Evolutionary conservation across 2,329 filamentous ascomycete species (phyloP).

Genomic region (Aureobasidium mangrovei): DNA sequence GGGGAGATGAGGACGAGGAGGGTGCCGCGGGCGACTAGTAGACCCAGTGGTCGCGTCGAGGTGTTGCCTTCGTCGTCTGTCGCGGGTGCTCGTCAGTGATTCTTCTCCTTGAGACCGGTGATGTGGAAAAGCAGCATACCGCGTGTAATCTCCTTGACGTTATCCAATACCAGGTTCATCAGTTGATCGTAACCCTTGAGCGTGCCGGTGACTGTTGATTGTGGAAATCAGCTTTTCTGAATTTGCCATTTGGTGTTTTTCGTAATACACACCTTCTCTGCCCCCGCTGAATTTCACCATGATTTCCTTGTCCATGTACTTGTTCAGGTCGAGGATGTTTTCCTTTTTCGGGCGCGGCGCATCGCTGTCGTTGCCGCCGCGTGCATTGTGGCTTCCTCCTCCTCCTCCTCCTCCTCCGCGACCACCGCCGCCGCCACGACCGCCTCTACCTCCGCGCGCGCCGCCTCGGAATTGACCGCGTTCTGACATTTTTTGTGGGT

Average conservation of each 20-base stretch:
- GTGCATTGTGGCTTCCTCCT: constrained; percentile 17
- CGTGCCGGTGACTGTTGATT: constrained; percentile 62
- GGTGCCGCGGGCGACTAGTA: constrained; percentile 86
- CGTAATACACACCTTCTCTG: constrained; percentile 58
- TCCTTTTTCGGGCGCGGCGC: constrained; percentile 77
- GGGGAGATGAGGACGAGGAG: constrained; percentile 88
- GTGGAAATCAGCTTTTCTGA: not conserved
- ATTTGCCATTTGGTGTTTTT: not conserved
- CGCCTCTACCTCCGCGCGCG: constrained; percentile 34
- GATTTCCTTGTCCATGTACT: constrained; percentile 96
- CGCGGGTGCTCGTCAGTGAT: too few species aligned
- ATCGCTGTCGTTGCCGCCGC: constrained; percentile 19
- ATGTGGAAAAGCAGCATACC: constrained; percentile 45
- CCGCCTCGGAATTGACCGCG: constrained; percentile 44
- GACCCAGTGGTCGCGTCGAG: constrained; percentile 67
- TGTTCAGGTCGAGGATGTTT: constrained; percentile 88
- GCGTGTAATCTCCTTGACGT: constrained; percentile 81
- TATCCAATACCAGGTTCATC: constrained; percentile 95
- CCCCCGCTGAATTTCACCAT: constrained; percentile 96
- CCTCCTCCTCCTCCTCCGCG: constrained; percentile 26
- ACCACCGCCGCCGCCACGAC: constrained; percentile 33
- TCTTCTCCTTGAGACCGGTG: not conserved
- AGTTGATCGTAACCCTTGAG: constrained; percentile 94
- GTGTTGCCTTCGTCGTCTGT: constrained; percentile 90
- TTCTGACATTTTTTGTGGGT: constrained; percentile 41